Evolutionary conservation across 805 yeast species (phyloP).

Genomic region (Diddensiella santjacobensis): DNA sequence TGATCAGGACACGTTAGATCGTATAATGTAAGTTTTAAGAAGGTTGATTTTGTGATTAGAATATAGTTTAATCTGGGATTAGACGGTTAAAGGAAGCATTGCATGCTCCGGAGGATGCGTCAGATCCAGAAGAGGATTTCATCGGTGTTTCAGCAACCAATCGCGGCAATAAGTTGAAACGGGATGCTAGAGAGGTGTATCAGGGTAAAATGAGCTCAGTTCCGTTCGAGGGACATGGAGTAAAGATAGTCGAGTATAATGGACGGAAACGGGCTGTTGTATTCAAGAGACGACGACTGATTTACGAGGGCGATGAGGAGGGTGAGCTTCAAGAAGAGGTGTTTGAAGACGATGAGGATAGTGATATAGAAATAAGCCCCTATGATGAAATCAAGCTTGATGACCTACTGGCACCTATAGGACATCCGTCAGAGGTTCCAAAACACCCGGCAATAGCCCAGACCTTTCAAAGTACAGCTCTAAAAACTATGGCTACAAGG

Average conservation of each 20-base stretch:
- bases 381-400: slow-evolving; percentile 50
- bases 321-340: slow-evolving; percentile 23
- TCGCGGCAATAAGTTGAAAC: slow-evolving; percentile 56
- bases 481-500: slow-evolving; percentile 62
- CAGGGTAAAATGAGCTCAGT: slow-evolving; percentile 38
- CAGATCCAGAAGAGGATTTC: slow-evolving; percentile 22
- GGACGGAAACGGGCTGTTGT: slow-evolving; percentile 30
- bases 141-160: slow-evolving; percentile 35
- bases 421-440: slow-evolving; percentile 74
- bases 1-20: slow-evolving; percentile 3
- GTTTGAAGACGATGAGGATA: slow-evolving; percentile 22
- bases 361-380: slow-evolving; percentile 40
- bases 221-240: slow-evolving; percentile 27
- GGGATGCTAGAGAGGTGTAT: slow-evolving; percentile 46
- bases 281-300: slow-evolving; percentile 22
- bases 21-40: slow-evolving; percentile 13
- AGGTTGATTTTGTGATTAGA: neutral
- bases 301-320: slow-evolving; percentile 31
- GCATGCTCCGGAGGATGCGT: slow-evolving; percentile 28
- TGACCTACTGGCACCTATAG: slow-evolving; percentile 68
- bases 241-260: slow-evolving; percentile 29
- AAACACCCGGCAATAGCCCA: slow-evolving; percentile 63
- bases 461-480: slow-evolving; percentile 57
- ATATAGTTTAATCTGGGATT: neutral
- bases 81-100: slow-evolving; percentile 35